These are phyloP conservation scores for Sporothrix sp. DNA, from an alignment of 2,329 filamentous ascomycete genomes.

Conservation along the genomic window DNA sequence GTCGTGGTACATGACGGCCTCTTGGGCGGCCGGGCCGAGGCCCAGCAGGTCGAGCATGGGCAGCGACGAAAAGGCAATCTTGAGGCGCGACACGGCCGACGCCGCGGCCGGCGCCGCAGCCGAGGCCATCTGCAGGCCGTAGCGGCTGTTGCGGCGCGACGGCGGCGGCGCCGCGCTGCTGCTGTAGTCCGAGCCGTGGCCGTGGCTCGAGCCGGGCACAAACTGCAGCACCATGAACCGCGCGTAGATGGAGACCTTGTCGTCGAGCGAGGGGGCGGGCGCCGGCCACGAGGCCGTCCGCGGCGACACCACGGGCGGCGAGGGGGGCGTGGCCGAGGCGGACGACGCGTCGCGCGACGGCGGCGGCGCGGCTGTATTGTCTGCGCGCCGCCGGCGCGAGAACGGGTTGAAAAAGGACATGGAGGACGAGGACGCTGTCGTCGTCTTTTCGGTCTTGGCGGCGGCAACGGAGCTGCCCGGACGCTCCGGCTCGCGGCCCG, in stretches of 20 bases:
- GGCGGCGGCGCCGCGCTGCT: slow-evolving; percentile 12
- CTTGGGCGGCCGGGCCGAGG: slow-evolving; percentile 27
- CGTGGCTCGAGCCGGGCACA: slow-evolving; percentile 8
- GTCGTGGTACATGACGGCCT: slow-evolving; percentile 36
- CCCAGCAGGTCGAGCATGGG: slow-evolving; percentile 37
- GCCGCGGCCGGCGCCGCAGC: slow-evolving; percentile 8
- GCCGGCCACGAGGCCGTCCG: too few relatives aligned
- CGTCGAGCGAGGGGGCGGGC: not conserved
- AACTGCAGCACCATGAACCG: slow-evolving; percentile 24
- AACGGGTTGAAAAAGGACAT: slow-evolving; percentile 16
- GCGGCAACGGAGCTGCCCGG: too few relatives aligned
- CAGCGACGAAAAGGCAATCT: slow-evolving; percentile 32
- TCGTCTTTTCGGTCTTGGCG: not conserved
- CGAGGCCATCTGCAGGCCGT: slow-evolving; percentile 21
- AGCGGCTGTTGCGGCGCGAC: slow-evolving; percentile 8
- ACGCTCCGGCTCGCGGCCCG: too few relatives aligned
- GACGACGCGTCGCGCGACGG: not conserved
- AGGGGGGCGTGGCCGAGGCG: too few relatives aligned
- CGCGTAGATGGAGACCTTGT: slow-evolving; percentile 19
- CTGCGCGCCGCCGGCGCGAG: slow-evolving; percentile 8
- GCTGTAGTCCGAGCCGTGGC: slow-evolving; percentile 18
- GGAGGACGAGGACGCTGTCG: not conserved
- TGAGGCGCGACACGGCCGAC: slow-evolving; percentile 23
- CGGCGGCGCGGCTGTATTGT: not conserved
- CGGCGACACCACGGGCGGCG: too few relatives aligned